phyloP scores from a whole-genome alignment of 1,284 basidiomycete genomes.

The Moesziomyces globuligerus region DNA sequence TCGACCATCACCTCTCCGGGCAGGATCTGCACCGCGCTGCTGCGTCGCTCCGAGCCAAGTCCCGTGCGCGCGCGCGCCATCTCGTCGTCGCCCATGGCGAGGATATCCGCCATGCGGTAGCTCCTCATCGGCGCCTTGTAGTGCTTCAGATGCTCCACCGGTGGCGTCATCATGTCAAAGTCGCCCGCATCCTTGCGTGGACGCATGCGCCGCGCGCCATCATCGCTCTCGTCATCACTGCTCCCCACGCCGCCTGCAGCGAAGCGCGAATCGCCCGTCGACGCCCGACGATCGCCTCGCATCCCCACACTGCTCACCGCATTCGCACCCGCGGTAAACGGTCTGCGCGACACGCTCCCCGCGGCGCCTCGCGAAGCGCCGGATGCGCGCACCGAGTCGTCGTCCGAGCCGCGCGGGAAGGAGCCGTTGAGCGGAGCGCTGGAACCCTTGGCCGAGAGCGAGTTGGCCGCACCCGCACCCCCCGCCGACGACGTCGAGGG shows the following conservation, averaged over 20 bases:
- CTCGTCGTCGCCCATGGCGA: conserved; percentile 40
- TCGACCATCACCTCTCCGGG: conserved; percentile 37
- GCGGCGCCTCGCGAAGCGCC: too few relatives aligned
- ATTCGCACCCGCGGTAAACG: background rate
- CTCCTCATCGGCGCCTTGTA: conserved; percentile 14
- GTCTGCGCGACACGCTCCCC: too few relatives aligned
- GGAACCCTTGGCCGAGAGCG: conserved; percentile 21
- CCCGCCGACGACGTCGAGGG: conserved; percentile 19
- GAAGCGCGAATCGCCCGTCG: conserved; percentile 19
- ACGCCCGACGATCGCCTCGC: conserved; percentile 13
- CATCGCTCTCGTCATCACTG: conserved; percentile 14
- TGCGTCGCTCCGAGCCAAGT: conserved; percentile 7
- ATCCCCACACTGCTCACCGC: background rate
- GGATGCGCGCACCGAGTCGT: too few relatives aligned
- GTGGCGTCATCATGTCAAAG: conserved; percentile 57
- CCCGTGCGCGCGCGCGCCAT: conserved; percentile 20
- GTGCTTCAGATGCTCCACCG: conserved; percentile 56
- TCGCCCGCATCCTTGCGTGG: conserved; percentile 50
- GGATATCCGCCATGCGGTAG: conserved; percentile 31
- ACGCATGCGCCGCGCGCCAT: conserved; percentile 35
- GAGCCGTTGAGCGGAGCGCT: conserved; percentile 26
- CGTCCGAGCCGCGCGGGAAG: conserved; percentile 14
- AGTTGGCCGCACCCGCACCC: conserved; percentile 4
- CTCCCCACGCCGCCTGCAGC: conserved; percentile 2
- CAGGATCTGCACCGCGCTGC: conserved; percentile 36